Base-by-base conservation (phyloP, 108 stramenopile species). In the Aurantiochytrium sp. region DNA sequence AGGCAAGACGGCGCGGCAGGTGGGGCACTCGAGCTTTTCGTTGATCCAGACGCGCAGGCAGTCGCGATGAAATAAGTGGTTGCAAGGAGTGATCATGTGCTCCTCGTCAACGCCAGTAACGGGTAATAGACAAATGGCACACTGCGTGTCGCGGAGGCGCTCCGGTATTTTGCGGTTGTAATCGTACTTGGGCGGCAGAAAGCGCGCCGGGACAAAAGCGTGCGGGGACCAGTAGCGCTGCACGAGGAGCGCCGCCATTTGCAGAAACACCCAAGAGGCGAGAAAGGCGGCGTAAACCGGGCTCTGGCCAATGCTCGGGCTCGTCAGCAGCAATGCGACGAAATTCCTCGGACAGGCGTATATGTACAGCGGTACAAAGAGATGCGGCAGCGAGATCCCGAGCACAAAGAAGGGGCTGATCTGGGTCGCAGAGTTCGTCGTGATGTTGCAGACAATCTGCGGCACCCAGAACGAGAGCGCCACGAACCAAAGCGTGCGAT, bases 391-490 rank as follows among this genome's bases (percentile, higher is more conserved):
- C 68, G 94, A 94, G 95, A 96, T 97, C 12, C 96, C 97, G 54
- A 95, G 92, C 27, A 99, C 86, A 89, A 95, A 97, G 32, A 95
- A 90, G 1, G 86, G 88, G 91, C 96, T 96, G 87, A 98, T 87
- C 3, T 95, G 95, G n/a, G 91, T 91, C 85, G 94, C 91, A 12
- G 95, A 90, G 88, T 96, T 96, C 31, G 95, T 94, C 22, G 92
- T 86, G 68, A 95, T 92, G 88, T 97, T 98, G 87, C 89, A 87
- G 45, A 96, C 88, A 55, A 99, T 98, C 88, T 99, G 97, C 37
- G 98, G 98, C 10, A 97, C 95, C 98, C 98, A 99, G 91, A 98
- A 99, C 39, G 95, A 95, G 89, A 96, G 96, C 85, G 96, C 88
- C 10, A 92, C 24, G 15, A 88, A n/a, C 36, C 96, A 89, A 87